Conservation (phyloP, 768 basidiomycete species). For the Podaxis rugospora region DNA sequence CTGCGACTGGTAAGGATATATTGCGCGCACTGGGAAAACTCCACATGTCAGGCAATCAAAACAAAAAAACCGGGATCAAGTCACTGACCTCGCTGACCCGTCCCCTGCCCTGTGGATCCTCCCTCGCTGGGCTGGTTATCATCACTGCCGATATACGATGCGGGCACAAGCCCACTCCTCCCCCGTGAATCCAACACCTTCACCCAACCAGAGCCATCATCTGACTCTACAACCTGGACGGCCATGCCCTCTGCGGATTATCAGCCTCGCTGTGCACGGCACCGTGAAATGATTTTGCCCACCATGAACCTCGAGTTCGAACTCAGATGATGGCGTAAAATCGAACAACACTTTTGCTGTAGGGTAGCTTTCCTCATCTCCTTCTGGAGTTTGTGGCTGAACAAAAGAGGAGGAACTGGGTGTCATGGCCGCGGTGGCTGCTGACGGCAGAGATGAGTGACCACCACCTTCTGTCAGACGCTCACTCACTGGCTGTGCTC, state of each 20-base stretch:
- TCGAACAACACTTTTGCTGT: constrained; percentile 67
- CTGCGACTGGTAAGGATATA: constrained; percentile 75
- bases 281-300: constrained; percentile 12
- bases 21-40: constrained; percentile 58
- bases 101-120: constrained; percentile 23
- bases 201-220: constrained; percentile 86
- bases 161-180: constrained; percentile 74
- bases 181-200: constrained; percentile 62
- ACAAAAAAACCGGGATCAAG: constrained; percentile 1
- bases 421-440: constrained; percentile 17
- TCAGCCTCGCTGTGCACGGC: background rate
- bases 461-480: background rate
- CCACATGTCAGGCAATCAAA: constrained; percentile 8
- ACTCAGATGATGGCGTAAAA: constrained; percentile 70
- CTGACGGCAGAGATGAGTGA: constrained; percentile 7
- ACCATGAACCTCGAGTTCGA: constrained; percentile 71
- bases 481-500: constrained; percentile 20
- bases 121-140: constrained; percentile 22
- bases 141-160: constrained; percentile 61
- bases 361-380: constrained; percentile 40
- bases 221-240: constrained; percentile 70
- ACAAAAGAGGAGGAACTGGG: constrained; percentile 59
- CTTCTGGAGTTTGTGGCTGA: constrained; percentile 30
- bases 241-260: constrained; percentile 48
- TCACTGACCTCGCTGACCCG: constrained; percentile 49